Percentiles rank a stretch among this genome's conserved stretches.
Conservation (phyloP, 1,139 yeast species). For the Debaryomycetaceae sp. region DNA sequence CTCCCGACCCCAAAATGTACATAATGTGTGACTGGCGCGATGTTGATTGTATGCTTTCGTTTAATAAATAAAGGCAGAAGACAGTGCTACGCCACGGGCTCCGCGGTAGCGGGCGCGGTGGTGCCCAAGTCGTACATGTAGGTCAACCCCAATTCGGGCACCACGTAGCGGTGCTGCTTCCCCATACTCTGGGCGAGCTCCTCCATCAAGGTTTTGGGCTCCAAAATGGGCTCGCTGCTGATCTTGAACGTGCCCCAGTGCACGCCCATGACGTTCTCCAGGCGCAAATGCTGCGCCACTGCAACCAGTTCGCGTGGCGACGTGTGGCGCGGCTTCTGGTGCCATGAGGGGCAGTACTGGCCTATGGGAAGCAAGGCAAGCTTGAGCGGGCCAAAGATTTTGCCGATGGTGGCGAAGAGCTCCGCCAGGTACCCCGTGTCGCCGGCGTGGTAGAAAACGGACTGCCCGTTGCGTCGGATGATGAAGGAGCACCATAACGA, state of each 20-base stretch:
- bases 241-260: conserved; percentile 96
- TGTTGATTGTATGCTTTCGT: neutral
- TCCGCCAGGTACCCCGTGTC: conserved; percentile 86
- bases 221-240: conserved; percentile 82
- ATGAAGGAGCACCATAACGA: conserved; percentile 88
- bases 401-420: conserved; percentile 60
- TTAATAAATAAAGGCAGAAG: neutral
- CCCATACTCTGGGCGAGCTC: conserved; percentile 18
- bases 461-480: conserved; percentile 58
- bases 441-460: conserved; percentile 85
- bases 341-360: conserved; percentile 95
- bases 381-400: conserved; percentile 57
- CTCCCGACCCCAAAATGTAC: conserved; percentile 1
- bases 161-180: conserved; percentile 20
- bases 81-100: neutral
- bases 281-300: conserved; percentile 60
- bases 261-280: conserved; percentile 71
- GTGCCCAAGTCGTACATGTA: conserved; percentile 31
- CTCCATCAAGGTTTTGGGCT: conserved; percentile 54
- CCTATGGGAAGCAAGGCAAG: conserved; percentile 88
- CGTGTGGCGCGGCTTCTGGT: conserved; percentile 83
- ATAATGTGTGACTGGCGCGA: conserved; percentile 2
- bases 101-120: neutral
- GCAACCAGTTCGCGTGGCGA: conserved; percentile 73
- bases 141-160: conserved; percentile 42